Evolutionary conservation across 768 basidiomycete genomes (phyloP).

Genomic region (Artomyces pyxidatus): DNA sequence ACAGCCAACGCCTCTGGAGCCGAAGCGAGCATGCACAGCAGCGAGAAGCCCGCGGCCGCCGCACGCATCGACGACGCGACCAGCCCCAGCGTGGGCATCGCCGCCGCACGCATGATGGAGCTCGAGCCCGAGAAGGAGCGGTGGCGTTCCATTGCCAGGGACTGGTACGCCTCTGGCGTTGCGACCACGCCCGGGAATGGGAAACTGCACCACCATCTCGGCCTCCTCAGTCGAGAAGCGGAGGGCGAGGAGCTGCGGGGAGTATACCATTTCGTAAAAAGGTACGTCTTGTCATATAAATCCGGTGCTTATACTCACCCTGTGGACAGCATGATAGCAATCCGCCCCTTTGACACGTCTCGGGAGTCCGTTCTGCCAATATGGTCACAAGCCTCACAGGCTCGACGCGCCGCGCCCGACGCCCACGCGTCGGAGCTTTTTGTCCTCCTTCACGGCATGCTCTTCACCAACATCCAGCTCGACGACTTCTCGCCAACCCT

Average conservation of each 20-base stretch:
- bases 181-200: slow-evolving; percentile 90
- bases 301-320: neutral
- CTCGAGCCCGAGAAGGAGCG: slow-evolving; percentile 88
- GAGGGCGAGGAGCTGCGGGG: slow-evolving; percentile 76
- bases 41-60: slow-evolving; percentile 9
- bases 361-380: slow-evolving; percentile 84
- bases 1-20: slow-evolving; percentile 9
- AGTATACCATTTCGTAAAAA: slow-evolving; percentile 92
- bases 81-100: slow-evolving; percentile 73
- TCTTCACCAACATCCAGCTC: slow-evolving; percentile 91
- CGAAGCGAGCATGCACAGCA: slow-evolving; percentile 7
- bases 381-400: slow-evolving; percentile 75
- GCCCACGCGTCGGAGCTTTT: slow-evolving; percentile 72
- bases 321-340: slow-evolving; percentile 69
- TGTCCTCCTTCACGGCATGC: slow-evolving; percentile 90
- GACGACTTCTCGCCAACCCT: slow-evolving; percentile 83
- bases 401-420: slow-evolving; percentile 69
- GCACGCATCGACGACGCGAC: slow-evolving; percentile 25
- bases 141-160: slow-evolving; percentile 82
- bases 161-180: slow-evolving; percentile 89
- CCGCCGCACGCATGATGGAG: slow-evolving; percentile 73
- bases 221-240: slow-evolving; percentile 76
- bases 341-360: slow-evolving; percentile 81
- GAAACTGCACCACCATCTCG: slow-evolving; percentile 90
- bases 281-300: slow-evolving; percentile 42